These are phyloP conservation scores for Xerocomus spinulosus DNA, from an alignment of 768 basidiomycete species.

Conservation along the genomic window DNA sequence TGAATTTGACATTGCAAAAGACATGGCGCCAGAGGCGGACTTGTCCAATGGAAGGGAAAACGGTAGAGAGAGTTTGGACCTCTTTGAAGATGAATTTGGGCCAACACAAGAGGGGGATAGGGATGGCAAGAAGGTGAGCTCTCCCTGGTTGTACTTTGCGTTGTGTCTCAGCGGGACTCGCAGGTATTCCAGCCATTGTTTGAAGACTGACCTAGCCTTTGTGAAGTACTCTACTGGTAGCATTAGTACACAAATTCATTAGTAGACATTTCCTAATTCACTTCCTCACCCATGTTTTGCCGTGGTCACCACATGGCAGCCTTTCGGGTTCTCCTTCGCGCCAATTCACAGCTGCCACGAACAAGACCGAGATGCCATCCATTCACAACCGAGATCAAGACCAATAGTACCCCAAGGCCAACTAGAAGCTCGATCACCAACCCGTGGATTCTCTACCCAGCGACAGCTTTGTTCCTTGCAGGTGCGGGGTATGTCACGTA, in stretches of 20 bases:
- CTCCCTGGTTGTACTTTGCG: not conserved
- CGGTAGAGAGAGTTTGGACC: constrained; percentile 23
- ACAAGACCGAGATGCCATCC: constrained; percentile 6
- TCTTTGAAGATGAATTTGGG: constrained; percentile 32
- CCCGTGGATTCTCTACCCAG: constrained; percentile 26
- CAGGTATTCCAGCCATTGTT: constrained; percentile 32
- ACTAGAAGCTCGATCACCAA: constrained; percentile 8
- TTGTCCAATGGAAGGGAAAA: constrained; percentile 6
- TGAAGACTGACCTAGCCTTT: constrained; percentile 30
- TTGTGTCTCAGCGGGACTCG: not conserved
- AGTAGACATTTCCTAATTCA: not conserved
- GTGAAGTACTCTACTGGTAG: not conserved
- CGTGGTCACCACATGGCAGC: constrained; percentile 9
- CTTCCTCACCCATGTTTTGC: constrained; percentile 13
- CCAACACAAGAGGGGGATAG: constrained; percentile 28
- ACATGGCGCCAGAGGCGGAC: not conserved
- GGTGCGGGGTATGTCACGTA: constrained; percentile 48
- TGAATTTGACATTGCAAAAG: constrained; percentile 18
- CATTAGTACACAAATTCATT: not conserved
- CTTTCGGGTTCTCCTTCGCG: constrained; percentile 6
- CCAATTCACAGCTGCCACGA: constrained; percentile 3
- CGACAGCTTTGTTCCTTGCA: constrained; percentile 22
- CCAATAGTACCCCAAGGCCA: not conserved
- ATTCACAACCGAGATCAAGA: constrained; percentile 10
- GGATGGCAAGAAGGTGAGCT: constrained; percentile 25